Evolutionary conservation across 768 basidiomycete species (phyloP), one percentile per base, ranked within the genome.

Genomic region (Phylloporus sp.): DNA sequence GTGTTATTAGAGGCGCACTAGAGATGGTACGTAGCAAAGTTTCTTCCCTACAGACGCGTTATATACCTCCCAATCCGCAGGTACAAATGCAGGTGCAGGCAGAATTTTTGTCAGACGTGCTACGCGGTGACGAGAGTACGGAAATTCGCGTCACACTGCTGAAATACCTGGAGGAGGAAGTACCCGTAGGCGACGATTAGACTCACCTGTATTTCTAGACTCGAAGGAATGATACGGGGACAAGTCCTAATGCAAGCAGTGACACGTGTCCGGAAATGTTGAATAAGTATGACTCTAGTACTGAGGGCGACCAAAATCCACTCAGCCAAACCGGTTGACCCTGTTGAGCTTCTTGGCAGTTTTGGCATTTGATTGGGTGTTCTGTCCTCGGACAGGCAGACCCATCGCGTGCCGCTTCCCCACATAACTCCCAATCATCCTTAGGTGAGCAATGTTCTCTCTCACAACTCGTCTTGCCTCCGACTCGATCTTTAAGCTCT

Each of bases 51-150:
- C 27, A 15, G 42, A 45, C 35, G 41, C 42, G 47, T 51, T 47
- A 44, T 52, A 42, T 52, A 51, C 57, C 53, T 63, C 42, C 54
- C 44, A 43, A 59, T 42, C 38, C 46, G 41, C 67, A 97, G 95
- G 85, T 97, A 26, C 95, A 98, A 69, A 88, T 97, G 80, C 95
- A 95, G 67, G 94, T 95, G 18, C 88, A 93, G 53, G 86, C 82
- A 11, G 81, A 84, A 39, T 97, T 98, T 68, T 63, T 95, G 20
- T 91, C 91, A 3, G 97, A 99, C 63, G 84, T 87, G 5, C 75
- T 98, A 57, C 78, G 92, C 54, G 97, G 97, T 4, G 97, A 97
- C 63, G 95, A 97, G 63, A 84, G 75, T 56, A 98, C 95, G 22
- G 95, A 97, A 69, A 87, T 99, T 58, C 80, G 88, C 45, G 95